Evolutionary conservation across 257 asterid genomes (phyloP).

Genomic region (Solanum peruvianum): DNA sequence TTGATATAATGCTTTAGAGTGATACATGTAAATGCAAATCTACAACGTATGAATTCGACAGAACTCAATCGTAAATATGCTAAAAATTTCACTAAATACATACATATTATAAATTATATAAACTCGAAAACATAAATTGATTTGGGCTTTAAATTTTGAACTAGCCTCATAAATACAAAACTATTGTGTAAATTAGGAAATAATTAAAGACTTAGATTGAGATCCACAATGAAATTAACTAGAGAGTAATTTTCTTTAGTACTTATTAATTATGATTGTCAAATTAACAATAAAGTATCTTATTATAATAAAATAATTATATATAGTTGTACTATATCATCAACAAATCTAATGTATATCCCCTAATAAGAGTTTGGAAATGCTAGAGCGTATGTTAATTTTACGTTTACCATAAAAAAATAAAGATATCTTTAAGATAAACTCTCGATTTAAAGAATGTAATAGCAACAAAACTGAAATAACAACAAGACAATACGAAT

Average conservation of each 20-base stretch:
- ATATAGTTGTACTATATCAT: background rate
- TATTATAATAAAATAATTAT: background rate
- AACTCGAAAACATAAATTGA: background rate
- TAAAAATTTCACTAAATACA: background rate
- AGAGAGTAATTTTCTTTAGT: background rate
- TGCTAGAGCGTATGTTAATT: accelerated
- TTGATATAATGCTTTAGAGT: background rate
- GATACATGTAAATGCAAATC: background rate
- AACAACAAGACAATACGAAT: background rate
- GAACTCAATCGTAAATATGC: background rate
- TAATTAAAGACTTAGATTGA: background rate
- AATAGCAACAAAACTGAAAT: background rate
- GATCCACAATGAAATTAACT: background rate
- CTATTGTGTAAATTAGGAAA: background rate
- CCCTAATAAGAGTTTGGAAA: background rate
- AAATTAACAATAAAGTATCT: background rate
- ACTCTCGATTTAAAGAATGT: background rate
- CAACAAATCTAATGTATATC: background rate
- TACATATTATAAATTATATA: background rate
- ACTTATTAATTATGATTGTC: background rate
- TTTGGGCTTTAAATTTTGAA: background rate
- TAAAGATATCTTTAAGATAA: too few relatives aligned
- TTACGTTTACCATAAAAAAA: background rate
- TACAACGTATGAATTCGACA: background rate
- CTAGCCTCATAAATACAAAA: background rate